These are phyloP conservation scores for Hypoxylon subgilvum DNA, from an alignment of 495 filamentous ascomycete species.

Conservation along the genomic window DNA sequence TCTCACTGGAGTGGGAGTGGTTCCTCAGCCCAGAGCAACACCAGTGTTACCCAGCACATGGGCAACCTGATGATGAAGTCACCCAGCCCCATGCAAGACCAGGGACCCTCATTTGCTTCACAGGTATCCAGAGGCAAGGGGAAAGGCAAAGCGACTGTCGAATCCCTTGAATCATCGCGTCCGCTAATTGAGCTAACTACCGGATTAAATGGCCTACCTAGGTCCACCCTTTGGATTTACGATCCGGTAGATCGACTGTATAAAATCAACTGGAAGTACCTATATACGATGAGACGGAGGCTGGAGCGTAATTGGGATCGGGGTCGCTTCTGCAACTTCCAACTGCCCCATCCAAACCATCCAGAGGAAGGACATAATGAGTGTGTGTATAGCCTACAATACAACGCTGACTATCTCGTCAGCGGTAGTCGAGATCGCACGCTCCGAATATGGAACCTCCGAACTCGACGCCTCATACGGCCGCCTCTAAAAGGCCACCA, in stretches of 20 bases:
- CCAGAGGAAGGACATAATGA: constrained; percentile 85
- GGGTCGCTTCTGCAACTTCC: constrained; percentile 82
- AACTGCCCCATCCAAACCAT: constrained; percentile 82
- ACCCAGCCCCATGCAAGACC: constrained; percentile 37
- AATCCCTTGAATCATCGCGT: constrained; percentile 30
- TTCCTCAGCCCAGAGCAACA: constrained; percentile 36
- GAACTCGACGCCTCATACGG: constrained; percentile 75
- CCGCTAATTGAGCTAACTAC: constrained; percentile 38
- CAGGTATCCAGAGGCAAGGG: constrained; percentile 46
- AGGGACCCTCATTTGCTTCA: constrained; percentile 12
- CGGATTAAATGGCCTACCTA: constrained; percentile 32
- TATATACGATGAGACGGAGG: constrained; percentile 84
- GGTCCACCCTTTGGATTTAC: constrained; percentile 51
- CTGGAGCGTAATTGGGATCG: constrained; percentile 92
- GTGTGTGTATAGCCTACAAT: constrained; percentile 95
- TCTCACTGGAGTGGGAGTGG: constrained; percentile 31
- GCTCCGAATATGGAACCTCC: constrained; percentile 87
- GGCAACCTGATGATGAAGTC: constrained; percentile 38
- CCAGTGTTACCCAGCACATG: constrained; percentile 30
- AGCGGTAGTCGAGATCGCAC: constrained; percentile 91
- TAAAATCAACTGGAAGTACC: constrained; percentile 78
- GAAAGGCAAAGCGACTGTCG: constrained; percentile 40
- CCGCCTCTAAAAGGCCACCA: constrained; percentile 75
- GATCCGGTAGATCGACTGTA: constrained; percentile 51
- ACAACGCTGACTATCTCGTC: constrained; percentile 81